Percentiles rank a stretch among this genome's conserved stretches.
These are phyloP conservation scores for Saposhnikovia divaricata DNA, from an alignment of 129 eudicot species.

Conservation along the genomic window DNA sequence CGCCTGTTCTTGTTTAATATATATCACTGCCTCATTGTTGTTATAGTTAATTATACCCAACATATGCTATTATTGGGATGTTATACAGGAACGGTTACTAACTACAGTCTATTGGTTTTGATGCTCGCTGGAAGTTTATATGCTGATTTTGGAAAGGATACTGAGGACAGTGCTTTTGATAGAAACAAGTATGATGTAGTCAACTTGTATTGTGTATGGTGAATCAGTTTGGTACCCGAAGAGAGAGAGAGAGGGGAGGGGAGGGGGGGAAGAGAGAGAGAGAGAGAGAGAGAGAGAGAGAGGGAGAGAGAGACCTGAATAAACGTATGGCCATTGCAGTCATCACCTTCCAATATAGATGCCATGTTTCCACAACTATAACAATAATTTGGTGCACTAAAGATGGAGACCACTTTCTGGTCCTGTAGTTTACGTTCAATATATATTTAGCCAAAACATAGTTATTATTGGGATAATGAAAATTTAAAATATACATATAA, in stretches of 20 bases:
- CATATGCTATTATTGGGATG: not conserved
- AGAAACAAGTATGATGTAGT: not conserved
- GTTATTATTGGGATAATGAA: not conserved
- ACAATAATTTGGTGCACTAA: conserved; percentile 95
- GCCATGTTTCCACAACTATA: conserved; percentile 99
- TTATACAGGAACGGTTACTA: not conserved
- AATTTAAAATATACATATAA: not conserved
- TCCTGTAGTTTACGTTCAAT: conserved; percentile 38
- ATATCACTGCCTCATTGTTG: no score
- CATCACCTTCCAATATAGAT: conserved; percentile 92
- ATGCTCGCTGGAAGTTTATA: not conserved
- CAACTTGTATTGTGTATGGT: not conserved
- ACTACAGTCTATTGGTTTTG: not conserved
- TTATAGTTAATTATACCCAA: no score
- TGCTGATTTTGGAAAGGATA: not conserved
- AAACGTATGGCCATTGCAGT: conserved; percentile 80
- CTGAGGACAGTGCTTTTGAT: not conserved
- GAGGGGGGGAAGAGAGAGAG: not conserved
- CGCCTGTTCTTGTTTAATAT: no score
- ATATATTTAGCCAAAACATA: conserved; percentile 7
- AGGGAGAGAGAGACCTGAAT: conserved; percentile 50
- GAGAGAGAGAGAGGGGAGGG: no score
- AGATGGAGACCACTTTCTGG: conserved; percentile 89
- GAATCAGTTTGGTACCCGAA: not conserved
- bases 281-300: conserved; percentile 1